phyloP scores from a whole-genome alignment of 768 basidiomycete species.

The Fistulinella prunicolor region DNA sequence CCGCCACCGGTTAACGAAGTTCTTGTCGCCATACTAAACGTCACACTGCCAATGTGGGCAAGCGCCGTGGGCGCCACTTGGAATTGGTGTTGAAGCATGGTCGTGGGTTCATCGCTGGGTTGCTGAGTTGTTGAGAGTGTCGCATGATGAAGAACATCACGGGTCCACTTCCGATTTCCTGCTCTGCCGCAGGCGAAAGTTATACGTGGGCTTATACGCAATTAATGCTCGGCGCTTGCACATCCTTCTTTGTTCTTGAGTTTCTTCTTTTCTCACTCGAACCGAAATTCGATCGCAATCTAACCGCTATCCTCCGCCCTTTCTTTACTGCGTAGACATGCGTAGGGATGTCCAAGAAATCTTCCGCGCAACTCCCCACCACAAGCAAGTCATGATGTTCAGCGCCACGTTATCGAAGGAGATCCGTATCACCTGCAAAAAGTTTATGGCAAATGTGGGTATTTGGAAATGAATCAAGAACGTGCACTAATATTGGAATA shows the following conservation, averaged over 20 bases:
- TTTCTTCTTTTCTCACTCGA: constrained; percentile 51
- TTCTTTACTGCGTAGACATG: constrained; percentile 79
- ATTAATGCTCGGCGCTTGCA: constrained; percentile 13
- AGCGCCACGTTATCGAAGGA: constrained; percentile 97
- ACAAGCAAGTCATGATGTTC: constrained; percentile 99
- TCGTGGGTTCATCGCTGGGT: constrained; percentile 34
- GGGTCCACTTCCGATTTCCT: constrained; percentile 32
- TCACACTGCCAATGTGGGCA: constrained; percentile 40
- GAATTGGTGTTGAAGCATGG: constrained; percentile 39
- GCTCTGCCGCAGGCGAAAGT: constrained; percentile 27
- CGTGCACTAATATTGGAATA: background rate
- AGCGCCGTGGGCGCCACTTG: constrained; percentile 38
- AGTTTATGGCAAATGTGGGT: constrained; percentile 98
- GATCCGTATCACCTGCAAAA: constrained; percentile 96
- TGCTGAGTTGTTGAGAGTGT: constrained; percentile 38
- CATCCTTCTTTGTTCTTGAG: constrained; percentile 37
- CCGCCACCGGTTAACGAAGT: constrained; percentile 29
- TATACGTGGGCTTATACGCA: constrained; percentile 15
- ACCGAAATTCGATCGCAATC: constrained; percentile 51
- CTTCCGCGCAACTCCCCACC: constrained; percentile 96
- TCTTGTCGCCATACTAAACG: constrained; percentile 39
- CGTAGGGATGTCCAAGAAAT: constrained; percentile 99
- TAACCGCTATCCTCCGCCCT: constrained; percentile 61
- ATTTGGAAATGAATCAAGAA: background rate
- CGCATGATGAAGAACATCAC: constrained; percentile 36